phyloP scores from a whole-genome alignment of 1,284 basidiomycete species.

The Acaromyces ingoldii region DNA sequence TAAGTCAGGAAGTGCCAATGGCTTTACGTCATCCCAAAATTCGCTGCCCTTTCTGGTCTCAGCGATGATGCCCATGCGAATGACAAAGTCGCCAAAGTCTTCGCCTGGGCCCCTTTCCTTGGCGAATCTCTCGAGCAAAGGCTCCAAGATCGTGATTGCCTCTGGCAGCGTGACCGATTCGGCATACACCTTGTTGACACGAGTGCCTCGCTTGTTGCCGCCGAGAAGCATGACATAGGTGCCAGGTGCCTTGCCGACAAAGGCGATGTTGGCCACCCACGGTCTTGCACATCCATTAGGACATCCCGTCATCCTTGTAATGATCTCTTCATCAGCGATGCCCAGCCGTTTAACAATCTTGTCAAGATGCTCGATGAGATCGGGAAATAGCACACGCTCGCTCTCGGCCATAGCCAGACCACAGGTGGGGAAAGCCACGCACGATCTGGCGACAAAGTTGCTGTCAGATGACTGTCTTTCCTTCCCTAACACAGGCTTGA shows the following conservation, averaged over 20 bases:
- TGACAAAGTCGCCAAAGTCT: constrained; percentile 90
- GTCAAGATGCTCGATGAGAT: constrained; percentile 92
- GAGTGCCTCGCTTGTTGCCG: constrained; percentile 86
- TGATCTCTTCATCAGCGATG: constrained; percentile 83
- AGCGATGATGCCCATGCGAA: constrained; percentile 54
- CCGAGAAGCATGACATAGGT: constrained; percentile 92
- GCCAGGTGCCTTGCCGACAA: constrained; percentile 92
- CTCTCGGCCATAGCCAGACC: constrained; percentile 93
- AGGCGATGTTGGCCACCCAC: constrained; percentile 91
- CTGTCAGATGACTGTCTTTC: too few species aligned
- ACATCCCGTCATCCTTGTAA: constrained; percentile 78
- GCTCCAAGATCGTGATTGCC: constrained; percentile 79
- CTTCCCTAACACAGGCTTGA: too few species aligned
- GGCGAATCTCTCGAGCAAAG: constrained; percentile 91
- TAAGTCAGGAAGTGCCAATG: constrained; percentile 1
- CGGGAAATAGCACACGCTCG: constrained; percentile 79
- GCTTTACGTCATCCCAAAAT: constrained; percentile 24
- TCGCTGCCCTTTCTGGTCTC: constrained; percentile 36
- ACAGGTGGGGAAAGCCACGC: constrained; percentile 94
- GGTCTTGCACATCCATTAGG: constrained; percentile 60
- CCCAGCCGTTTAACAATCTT: constrained; percentile 89
- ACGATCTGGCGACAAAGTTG: too few species aligned
- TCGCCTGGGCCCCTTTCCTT: constrained; percentile 83
- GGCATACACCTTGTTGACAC: constrained; percentile 89
- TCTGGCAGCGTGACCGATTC: constrained; percentile 87